A percentile compares a stretch with the other conserved stretches of the same genome.
phyloP scores from a whole-genome alignment of 495 filamentous ascomycete species.

The Poronia punctata region DNA sequence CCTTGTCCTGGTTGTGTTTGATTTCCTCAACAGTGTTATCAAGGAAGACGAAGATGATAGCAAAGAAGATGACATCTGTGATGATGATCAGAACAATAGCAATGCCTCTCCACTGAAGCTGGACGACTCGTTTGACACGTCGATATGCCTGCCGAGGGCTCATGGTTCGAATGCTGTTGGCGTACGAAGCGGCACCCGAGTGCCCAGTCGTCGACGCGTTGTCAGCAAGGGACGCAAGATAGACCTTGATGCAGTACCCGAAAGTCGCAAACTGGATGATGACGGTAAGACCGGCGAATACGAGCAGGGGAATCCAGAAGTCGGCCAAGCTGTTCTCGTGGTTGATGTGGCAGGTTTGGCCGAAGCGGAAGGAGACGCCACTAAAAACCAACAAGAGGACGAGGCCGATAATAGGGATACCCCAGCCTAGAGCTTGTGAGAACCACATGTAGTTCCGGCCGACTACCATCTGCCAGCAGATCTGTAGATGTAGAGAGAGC shows the following conservation, averaged over 20 bases:
- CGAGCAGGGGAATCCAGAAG: conserved; percentile 86
- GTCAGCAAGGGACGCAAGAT: conserved; percentile 76
- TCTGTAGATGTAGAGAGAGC: conserved; percentile 89
- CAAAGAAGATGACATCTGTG: conserved; percentile 84
- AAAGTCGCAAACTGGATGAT: conserved; percentile 81
- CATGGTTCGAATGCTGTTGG: conserved; percentile 70
- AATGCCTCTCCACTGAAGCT: conserved; percentile 90
- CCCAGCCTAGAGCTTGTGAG: conserved; percentile 76
- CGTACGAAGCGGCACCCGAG: conserved; percentile 71
- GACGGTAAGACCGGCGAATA: conserved; percentile 68
- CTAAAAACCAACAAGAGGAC: conserved; percentile 72
- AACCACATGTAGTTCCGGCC: conserved; percentile 87
- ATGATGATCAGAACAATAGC: conserved; percentile 81
- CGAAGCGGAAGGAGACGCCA: conserved; percentile 91
- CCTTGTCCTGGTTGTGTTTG: conserved; percentile 44
- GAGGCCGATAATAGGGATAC: conserved; percentile 65
- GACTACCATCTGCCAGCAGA: conserved; percentile 91
- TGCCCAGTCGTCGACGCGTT: conserved; percentile 60
- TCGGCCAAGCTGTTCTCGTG: conserved; percentile 68
- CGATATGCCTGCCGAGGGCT: conserved; percentile 84
- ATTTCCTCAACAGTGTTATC: conserved; percentile 59
- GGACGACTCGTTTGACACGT: conserved; percentile 76
- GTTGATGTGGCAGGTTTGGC: conserved; percentile 87
- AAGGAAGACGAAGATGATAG: conserved; percentile 79
- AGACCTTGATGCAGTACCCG: conserved; percentile 90